Conservation (phyloP, 2,329 filamentous ascomycete genomes). For the Raffaelea ambrosiae region DNA sequence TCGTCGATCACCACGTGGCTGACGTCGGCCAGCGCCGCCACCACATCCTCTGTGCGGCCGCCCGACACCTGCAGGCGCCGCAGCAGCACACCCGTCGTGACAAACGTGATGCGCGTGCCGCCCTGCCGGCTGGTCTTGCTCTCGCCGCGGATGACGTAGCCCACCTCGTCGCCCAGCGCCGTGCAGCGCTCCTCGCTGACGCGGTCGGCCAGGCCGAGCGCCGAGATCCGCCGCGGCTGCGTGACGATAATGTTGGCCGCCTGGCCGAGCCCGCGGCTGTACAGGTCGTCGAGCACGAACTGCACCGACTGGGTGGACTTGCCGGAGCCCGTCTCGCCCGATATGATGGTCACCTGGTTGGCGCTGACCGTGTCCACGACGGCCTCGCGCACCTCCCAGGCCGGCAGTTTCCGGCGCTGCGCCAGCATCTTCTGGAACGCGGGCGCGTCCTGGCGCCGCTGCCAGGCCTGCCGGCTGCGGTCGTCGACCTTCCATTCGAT, state of each 20-base stretch:
- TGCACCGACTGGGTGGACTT: conserved; percentile 97
- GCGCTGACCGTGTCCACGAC: conserved; percentile 68
- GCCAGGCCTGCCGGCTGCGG: conserved; percentile 60
- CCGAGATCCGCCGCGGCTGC: conserved; percentile 89
- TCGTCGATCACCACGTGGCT: conserved; percentile 95
- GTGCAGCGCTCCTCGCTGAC: conserved; percentile 77
- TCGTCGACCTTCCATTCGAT: conserved; percentile 56
- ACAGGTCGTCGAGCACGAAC: conserved; percentile 88
- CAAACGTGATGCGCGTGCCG: conserved; percentile 82
- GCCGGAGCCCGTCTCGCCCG: conserved; percentile 91
- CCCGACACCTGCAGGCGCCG: conserved; percentile 86
- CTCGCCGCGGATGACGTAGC: conserved; percentile 87
- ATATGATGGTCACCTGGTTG: conserved; percentile 90
- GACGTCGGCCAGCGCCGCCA: conserved; percentile 75
- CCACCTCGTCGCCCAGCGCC: conserved; percentile 76
- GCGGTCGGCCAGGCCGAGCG: conserved; percentile 84
- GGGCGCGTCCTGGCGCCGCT: conserved; percentile 53
- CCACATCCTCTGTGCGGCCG: conserved; percentile 68
- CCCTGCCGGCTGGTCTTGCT: conserved; percentile 55
- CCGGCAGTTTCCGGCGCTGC: conserved; percentile 67
- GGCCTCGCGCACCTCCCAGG: conserved; percentile 72
- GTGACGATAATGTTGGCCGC: conserved; percentile 90
- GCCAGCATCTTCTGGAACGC: conserved; percentile 67
- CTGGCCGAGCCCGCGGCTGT: conserved; percentile 63
- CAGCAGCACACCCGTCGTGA: conserved; percentile 89